Base-by-base conservation (phyloP, 305 asterid genomes). In the Fraxinus nigra region DNA sequence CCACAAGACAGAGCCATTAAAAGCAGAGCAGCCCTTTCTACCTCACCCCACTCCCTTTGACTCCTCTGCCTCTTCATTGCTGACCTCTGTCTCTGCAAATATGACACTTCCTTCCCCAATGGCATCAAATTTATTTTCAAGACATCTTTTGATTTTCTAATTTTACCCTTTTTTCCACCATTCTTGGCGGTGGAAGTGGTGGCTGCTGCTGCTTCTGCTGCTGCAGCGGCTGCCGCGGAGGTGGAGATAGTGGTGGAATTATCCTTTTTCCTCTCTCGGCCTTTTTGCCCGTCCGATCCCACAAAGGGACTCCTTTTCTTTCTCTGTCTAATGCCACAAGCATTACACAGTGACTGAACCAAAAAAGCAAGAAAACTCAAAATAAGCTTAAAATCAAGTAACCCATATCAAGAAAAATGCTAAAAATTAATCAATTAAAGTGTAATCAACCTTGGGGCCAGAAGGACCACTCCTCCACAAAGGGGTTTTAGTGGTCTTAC, bases 391-490 rank as follows among this genome's bases (percentile, higher is more conserved):
- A 79, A 75, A 81, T 24, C 51, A 81, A 65, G 61, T 51, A 30
- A 70, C 82, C 51, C 37, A 75, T 72, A 30, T 78, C 0, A 48
- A 72, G 18, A 48, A 72, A 8, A 18, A 67, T 10, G 76, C 20
- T 7, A 26, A 43, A 46, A 40, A 48, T n/a, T 2, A 30, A 67
- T 5, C 9, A 4, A 67, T 28, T 74, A 28, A 26, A 0, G 13
- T 5, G 18, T 8, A 72, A 37, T 22, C 26, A 56, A 93, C 94
- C 93, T 90, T 93, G 38, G 93, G 97, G 70, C 97, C 96, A 9
- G 86, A 43, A 1, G 97, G 97, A 18, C 92, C 96, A 77, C 86
- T 77, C 82, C 97, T 88, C 97, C 97, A 92, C 32, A 92, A 79
- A 32, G 97, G 97, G 18, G 94, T 92, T 43, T 84, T 89, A 2